Evolutionary conservation across 345 rosid species (phyloP), one percentile per base, ranked within the genome.

Genomic region (Murraya koenigii): DNA sequence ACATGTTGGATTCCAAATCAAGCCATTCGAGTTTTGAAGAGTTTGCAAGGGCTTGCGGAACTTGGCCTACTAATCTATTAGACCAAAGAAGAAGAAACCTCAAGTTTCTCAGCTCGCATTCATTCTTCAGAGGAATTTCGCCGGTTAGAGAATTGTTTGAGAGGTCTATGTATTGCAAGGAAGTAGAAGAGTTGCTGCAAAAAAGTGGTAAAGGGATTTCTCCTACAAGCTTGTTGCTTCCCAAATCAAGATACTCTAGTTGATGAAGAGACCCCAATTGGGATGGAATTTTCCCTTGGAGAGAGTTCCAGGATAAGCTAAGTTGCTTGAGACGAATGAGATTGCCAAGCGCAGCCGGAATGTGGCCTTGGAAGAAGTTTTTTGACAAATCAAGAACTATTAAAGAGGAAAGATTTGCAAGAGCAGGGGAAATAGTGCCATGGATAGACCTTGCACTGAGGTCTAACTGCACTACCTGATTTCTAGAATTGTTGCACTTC

Each of bases 1-100:
- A 83, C 69, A 75, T 71, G 65, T 96, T 96, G 15, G 92, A 91
- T 60, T 89, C 99, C 80, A 93, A 70, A 69, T 95, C 98, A 1
- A 95, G 86, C 99, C 99, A 95, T 82, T 80, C 49, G 64, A 95
- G 90, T 59, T 85, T 90, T 7, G 96, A 72, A 1, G 94, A 92
- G 80, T 93, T 93, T 3, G 90, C 80, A 39, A 95, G 89, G 2
- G 91, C 84, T 22, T 32, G 75, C 9, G 99, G 98, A 23, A 95
- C 82, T 3, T 14, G 61, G 13, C 99, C 96, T 6, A 58, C 81
- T 2, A 93, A 84, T 39, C 69, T 83, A 78, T 93, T 95, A 4
- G 98, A 93, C 98, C 99, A 95, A 19, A 95, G 90, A 22, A 95
- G 75, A 71, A 95, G 90, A 80, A 71, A 93, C 77, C 84, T 88